These are phyloP conservation scores for Phalaenopsis hybrid DNA, from an alignment of 116 monocot genomes.

Conservation along the genomic window DNA sequence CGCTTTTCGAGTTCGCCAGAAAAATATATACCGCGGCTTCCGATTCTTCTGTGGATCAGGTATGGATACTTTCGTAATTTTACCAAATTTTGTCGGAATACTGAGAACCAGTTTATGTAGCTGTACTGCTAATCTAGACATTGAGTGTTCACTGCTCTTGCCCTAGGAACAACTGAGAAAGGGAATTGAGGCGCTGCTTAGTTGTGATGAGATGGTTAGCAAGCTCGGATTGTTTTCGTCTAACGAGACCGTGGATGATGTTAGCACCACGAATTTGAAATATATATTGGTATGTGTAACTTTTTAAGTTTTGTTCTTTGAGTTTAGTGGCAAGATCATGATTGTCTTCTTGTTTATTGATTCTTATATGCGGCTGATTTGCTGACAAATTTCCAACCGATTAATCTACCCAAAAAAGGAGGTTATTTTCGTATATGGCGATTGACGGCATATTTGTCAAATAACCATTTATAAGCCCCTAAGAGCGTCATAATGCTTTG, in stretches of 20 bases:
- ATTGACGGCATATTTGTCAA: too few species aligned
- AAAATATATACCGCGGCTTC: constrained; percentile 58
- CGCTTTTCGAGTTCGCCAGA: constrained; percentile 73
- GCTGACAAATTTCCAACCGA: too few species aligned
- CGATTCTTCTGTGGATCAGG: constrained; percentile 64
- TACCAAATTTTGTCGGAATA: neutral
- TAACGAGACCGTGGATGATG: constrained; percentile 86
- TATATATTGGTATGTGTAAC: constrained; percentile 64
- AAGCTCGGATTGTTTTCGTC: constrained; percentile 83
- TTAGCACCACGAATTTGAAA: constrained; percentile 88
- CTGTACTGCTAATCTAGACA: neutral
- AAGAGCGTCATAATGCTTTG: too few species aligned
- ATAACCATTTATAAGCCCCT: too few species aligned
- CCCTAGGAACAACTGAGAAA: constrained; percentile 60
- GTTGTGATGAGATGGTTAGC: constrained; percentile 86
- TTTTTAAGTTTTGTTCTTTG: neutral
- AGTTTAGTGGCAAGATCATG: neutral
- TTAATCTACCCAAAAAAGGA: too few species aligned
- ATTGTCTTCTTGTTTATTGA: neutral
- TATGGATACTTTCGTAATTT: constrained; percentile 8
- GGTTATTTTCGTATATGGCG: too few species aligned
- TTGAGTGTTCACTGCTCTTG: neutral
- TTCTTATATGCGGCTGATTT: neutral
- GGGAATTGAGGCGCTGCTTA: constrained; percentile 52
- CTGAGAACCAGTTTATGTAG: neutral